Evolutionary conservation across 805 yeast species (phyloP), one percentile per base, ranked within the genome.

Genomic region (Priceomyces medius): DNA sequence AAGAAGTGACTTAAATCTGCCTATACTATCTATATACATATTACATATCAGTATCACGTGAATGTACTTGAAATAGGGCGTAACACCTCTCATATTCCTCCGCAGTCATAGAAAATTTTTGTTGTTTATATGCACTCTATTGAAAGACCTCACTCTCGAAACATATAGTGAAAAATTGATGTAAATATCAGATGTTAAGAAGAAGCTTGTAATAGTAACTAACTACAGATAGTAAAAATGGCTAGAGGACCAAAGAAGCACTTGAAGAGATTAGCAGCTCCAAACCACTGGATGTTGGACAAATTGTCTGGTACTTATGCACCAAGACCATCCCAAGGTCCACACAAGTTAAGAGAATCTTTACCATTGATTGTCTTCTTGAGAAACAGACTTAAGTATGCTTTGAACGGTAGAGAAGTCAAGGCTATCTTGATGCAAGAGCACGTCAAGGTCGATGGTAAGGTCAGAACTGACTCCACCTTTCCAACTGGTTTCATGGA

Each of bases 281-380:
- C 99, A 83, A 85, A 90, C 81, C 99, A 93, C 85, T 93, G 99
- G 99, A 87, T 93, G 95, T 88, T 93, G 81, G 99, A 95, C 95
- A 93, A 93, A 81, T 82, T 93, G 80, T 87, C 97, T 71, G 99
- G 99, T 74, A 81, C 88, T 69, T 93, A 93, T 75, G 99, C 99
- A 56, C 99, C 99, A 80, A 89, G 98, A 81, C 96, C 98, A 71
- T 89, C 97, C 55, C 85, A 96, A 63, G 99, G 99, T 81, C 99
- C 99, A 73, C 99, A 91, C 83, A 93, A 91, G 79, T 83, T 90
- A 73, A 85, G 97, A 76, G 98, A 90, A 80, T 90, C 96, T 52
- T 85, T 90, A 69, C 98, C 98, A 71, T 84, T 90, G 76, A 81
- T 91, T 68, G 91, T 90, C 60, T 91, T 91, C 80, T 79, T 91